Percentiles rank a stretch among this genome's conserved stretches.
Evolutionary conservation across 495 filamentous ascomycete species (phyloP).

Genomic region (Neurospora terricola): DNA sequence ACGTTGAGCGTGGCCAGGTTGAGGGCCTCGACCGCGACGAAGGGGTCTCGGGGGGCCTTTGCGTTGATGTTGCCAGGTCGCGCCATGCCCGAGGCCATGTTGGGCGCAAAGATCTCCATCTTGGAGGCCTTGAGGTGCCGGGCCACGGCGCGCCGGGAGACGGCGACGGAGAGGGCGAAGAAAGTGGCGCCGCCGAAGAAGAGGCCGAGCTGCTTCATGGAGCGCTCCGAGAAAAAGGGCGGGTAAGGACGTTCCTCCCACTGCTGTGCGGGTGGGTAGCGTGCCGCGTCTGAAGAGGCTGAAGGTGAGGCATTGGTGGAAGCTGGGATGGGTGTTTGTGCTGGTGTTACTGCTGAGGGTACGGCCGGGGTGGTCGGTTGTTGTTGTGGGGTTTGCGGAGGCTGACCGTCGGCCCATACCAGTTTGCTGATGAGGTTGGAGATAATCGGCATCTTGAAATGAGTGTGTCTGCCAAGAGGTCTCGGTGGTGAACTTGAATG

Average conservation of each 20-base stretch:
- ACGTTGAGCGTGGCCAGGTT: constrained; percentile 79
- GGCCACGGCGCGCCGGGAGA: constrained; percentile 59
- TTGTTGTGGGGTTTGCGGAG: background rate
- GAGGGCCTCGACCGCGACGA: constrained; percentile 69
- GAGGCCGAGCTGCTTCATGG: constrained; percentile 14
- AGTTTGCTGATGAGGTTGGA: constrained; percentile 1
- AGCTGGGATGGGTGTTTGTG: background rate
- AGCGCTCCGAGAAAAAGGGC: constrained; percentile 12
- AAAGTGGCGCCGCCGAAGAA: constrained; percentile 58
- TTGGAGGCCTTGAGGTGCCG: constrained; percentile 42
- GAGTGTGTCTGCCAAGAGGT: background rate
- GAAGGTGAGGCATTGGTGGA: background rate
- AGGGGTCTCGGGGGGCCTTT: constrained; percentile 26
- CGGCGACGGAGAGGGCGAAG: constrained; percentile 52
- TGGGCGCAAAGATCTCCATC: constrained; percentile 59
- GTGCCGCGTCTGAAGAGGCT: background rate
- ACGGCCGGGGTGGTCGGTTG: background rate
- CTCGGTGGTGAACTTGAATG: background rate
- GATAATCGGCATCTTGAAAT: constrained; percentile 6
- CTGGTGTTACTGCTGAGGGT: background rate
- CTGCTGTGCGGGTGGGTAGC: background rate
- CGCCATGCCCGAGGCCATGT: constrained; percentile 22
- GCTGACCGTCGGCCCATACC: background rate
- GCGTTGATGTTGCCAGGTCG: constrained; percentile 5
- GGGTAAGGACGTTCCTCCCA: constrained; percentile 1